phyloP scores from a whole-genome alignment of 305 asterid genomes.

The Solanum chacoense region DNA sequence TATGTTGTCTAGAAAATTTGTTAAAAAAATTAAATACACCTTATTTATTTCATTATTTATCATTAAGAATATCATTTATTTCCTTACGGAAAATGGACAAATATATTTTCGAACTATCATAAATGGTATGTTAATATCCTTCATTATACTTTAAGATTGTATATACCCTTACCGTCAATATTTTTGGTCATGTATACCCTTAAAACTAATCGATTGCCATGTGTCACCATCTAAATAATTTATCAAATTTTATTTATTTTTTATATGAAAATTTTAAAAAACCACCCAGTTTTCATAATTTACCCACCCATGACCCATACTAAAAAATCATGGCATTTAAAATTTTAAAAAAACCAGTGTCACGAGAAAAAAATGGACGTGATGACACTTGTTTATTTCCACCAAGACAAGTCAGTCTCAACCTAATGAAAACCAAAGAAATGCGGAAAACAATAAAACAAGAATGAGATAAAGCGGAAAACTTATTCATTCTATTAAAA shows the following conservation, averaged over 20 bases:
- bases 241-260: too few species aligned
- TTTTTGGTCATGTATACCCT: not conserved
- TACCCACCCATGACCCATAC: not conserved
- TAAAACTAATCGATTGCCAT: not conserved
- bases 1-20: not conserved
- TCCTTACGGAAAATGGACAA: not conserved
- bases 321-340: not conserved
- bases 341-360: not conserved
- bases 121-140: not conserved
- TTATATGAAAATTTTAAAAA: too few species aligned
- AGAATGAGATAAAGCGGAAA: too few species aligned
- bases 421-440: too few species aligned
- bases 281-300: not conserved
- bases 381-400: not conserved
- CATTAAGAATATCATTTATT: not conserved
- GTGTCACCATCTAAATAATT: not conserved
- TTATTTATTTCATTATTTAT: too few species aligned
- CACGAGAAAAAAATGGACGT: not conserved
- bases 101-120: not conserved
- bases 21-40: not conserved
- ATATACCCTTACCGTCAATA: not conserved
- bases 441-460: too few species aligned
- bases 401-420: too few species aligned
- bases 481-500: too few species aligned
- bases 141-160: not conserved